A percentile compares a stretch with the other conserved stretches of the same genome.
These are phyloP conservation scores for Pseudonitzschia delicatissima DNA, from an alignment of 108 stramenopile genomes.

Conservation along the genomic window DNA sequence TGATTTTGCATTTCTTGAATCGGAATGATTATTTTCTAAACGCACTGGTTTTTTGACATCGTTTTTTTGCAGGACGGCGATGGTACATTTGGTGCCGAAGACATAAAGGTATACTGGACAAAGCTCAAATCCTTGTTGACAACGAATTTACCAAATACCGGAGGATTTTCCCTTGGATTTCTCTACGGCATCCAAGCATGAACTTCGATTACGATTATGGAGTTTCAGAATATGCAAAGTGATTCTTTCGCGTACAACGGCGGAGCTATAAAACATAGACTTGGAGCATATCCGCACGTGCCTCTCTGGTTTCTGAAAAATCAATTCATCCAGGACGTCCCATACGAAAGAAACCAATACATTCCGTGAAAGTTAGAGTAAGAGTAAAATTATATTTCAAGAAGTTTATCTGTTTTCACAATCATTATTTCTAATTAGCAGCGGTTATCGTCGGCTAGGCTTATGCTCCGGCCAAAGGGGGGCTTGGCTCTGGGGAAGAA, in stretches of 20 bases:
- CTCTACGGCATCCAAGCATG: constrained; percentile 57
- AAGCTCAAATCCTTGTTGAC: constrained; percentile 73
- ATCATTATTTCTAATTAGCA: neutral
- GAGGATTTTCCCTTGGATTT: constrained; percentile 87
- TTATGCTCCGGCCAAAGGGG: neutral
- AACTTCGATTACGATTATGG: neutral
- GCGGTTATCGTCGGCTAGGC: too few species aligned
- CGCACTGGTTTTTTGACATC: neutral
- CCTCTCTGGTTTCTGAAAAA: neutral
- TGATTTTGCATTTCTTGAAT: neutral
- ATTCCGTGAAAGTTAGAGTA: too few species aligned
- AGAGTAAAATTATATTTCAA: too few species aligned
- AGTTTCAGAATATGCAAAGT: neutral
- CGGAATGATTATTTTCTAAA: neutral
- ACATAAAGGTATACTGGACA: constrained; percentile 77
- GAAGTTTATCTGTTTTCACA: neutral
- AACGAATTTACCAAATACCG: constrained; percentile 71
- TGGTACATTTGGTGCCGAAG: constrained; percentile 61
- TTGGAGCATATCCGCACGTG: neutral
- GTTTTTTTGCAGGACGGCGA: constrained; percentile 46
- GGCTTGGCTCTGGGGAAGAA: neutral
- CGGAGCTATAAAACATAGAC: too few species aligned
- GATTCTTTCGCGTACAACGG: neutral
- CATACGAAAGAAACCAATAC: too few species aligned
- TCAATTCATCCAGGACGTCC: neutral